Percentiles rank a stretch among this genome's conserved stretches.
These are phyloP conservation scores for Trichophyton schoenleinii DNA, from an alignment of 2,329 filamentous ascomycete species.

Conservation along the genomic window DNA sequence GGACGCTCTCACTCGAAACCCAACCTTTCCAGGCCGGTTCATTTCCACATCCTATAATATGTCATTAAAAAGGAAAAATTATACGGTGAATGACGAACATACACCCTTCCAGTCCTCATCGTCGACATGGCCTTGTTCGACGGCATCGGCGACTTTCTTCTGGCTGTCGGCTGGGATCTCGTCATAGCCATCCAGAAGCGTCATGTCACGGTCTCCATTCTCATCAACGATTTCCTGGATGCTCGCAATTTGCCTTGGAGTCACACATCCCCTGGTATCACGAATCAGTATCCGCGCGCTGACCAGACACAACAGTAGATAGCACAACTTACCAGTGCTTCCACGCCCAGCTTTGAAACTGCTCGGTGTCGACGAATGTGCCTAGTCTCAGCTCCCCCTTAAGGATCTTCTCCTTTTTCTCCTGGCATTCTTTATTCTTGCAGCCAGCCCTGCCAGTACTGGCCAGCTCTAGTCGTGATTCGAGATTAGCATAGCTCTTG, in stretches of 20 bases:
- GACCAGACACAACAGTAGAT: not conserved
- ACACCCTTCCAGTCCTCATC: constrained; percentile 83
- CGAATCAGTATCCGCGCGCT: not conserved
- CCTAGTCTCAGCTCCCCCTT: constrained; percentile 74
- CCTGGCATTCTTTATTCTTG: constrained; percentile 60
- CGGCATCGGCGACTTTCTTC: constrained; percentile 58
- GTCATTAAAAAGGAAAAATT: not conserved
- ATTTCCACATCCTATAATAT: constrained; percentile 54
- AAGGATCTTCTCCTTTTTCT: constrained; percentile 53
- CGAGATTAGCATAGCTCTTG: not conserved
- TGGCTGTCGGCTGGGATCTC: constrained; percentile 57
- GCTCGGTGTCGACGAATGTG: constrained; percentile 51
- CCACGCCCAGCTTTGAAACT: constrained; percentile 58
- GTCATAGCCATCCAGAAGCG: constrained; percentile 67
- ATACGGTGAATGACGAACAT: constrained; percentile 27
- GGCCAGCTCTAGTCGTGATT: constrained; percentile 49
- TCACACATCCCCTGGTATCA: constrained; percentile 66
- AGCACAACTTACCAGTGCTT: constrained; percentile 60
- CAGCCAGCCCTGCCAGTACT: constrained; percentile 61
- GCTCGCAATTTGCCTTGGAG: constrained; percentile 58
- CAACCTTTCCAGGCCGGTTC: constrained; percentile 55
- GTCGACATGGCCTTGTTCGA: constrained; percentile 68
- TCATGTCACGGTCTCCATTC: constrained; percentile 43
- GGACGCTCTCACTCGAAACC: constrained; percentile 42
- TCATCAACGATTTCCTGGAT: constrained; percentile 42